Conservation (phyloP, 1,139 yeast species). For the Candida mesenterica region DNA sequence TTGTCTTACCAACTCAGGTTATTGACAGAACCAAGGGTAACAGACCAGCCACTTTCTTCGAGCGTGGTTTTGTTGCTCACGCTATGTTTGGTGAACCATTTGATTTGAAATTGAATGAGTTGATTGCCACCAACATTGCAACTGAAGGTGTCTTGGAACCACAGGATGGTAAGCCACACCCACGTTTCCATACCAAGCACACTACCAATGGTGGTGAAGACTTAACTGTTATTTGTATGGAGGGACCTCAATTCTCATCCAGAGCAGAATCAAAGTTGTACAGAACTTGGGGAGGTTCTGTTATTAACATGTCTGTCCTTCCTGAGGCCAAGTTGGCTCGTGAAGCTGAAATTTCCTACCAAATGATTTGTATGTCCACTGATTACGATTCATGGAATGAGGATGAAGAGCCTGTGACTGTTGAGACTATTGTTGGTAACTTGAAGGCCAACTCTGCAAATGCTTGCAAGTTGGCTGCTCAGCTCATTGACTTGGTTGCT, state of each 20-base stretch:
- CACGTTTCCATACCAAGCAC: slow-evolving; percentile 55
- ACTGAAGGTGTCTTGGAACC: slow-evolving; percentile 53
- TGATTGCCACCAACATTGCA: slow-evolving; percentile 60
- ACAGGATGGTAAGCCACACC: slow-evolving; percentile 32
- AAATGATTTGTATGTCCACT: slow-evolving; percentile 98
- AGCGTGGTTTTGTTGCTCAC: slow-evolving; percentile 91
- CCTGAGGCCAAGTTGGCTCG: slow-evolving; percentile 97
- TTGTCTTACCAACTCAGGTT: slow-evolving; percentile 91
- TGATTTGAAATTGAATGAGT: slow-evolving; percentile 66
- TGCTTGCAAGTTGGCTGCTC: slow-evolving; percentile 76
- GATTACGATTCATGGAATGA: slow-evolving; percentile 99
- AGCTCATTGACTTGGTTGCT: slow-evolving; percentile 65
- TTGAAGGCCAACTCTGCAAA: slow-evolving; percentile 83
- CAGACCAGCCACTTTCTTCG: slow-evolving; percentile 87
- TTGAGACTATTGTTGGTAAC: slow-evolving; percentile 91
- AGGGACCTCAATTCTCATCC: slow-evolving; percentile 97
- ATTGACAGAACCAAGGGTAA: slow-evolving; percentile 97
- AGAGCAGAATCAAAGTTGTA: slow-evolving; percentile 94
- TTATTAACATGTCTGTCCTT: slow-evolving; percentile 92
- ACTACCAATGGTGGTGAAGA: slow-evolving; percentile 58
- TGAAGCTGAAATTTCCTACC: slow-evolving; percentile 95
- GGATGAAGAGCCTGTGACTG: slow-evolving; percentile 92
- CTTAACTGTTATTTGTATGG: slow-evolving; percentile 91
- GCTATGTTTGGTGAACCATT: slow-evolving; percentile 98
- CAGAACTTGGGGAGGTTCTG: slow-evolving; percentile 88